Evolutionary conservation across 2,329 filamentous ascomycete species (phyloP), one percentile per base, ranked within the genome.

Genomic region (Penicillium nordicum): DNA sequence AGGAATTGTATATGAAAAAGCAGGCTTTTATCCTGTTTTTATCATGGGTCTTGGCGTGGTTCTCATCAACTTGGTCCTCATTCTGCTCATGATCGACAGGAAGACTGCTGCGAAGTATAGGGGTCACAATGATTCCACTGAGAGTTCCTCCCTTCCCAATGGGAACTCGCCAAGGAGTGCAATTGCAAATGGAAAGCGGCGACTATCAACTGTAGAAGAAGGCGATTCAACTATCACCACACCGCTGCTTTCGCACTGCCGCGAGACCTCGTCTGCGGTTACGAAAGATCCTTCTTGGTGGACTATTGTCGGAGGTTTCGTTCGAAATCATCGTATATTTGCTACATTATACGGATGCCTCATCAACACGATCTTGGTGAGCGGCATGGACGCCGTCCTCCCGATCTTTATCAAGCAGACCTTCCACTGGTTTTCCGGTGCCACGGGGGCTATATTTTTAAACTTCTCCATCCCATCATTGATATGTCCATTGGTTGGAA

Each of bases 21-120:
- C 41, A 45, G 53, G 53, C 27, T 55, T 45, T 18, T 51, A 51
- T 55, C 41, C 25, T 44, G 53, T 55, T 12, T 55, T 55, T 4
- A 37, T 55, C 5, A 45, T 55, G 47, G 41, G 32, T 9, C 46
- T 55, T 21, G 47, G 30, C 3, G 41, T 51, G 2, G 27, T 55
- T 8, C n/a, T 45, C 18, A 8, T 55, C n/a, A 55, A 51, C 18
- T 40, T 55, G 25, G 8, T 45, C 3, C 27, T 55, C 4, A 51
- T 55, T 45, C n/a, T 55, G 16, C 18, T 55, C 18, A 51, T 55
- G 32, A 51, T 55, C 5, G 53, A 55, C 27, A 40, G 41, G 23
- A 51, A 44, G 21, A 9, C 47, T 11, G 53, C 47, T 23, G 41
- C 29, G 12, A 45, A 27, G 6, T 45, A 45, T 18, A 38, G 16